phyloP scores from a whole-genome alignment of 2,329 filamentous ascomycete species.

The Dactylonectria macrodidyma region DNA sequence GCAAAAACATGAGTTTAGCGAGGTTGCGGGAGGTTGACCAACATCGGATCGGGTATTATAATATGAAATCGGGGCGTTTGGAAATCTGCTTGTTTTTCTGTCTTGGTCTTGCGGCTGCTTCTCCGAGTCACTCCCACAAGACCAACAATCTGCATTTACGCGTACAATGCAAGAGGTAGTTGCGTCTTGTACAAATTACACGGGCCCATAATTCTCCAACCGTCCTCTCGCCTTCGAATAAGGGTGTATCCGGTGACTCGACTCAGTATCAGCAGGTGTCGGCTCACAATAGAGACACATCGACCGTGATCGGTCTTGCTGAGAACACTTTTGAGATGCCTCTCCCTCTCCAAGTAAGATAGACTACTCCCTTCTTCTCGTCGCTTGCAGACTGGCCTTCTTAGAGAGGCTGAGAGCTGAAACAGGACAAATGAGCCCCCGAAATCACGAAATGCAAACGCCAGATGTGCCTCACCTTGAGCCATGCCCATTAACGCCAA shows the following conservation, averaged over 20 bases:
- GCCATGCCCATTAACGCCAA: conserved; percentile 44
- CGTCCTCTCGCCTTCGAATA: background rate
- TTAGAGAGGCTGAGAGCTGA: conserved; percentile 37
- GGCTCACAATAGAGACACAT: background rate
- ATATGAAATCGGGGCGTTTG: background rate
- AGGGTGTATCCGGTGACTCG: background rate
- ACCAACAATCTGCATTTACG: background rate
- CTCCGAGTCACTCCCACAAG: background rate
- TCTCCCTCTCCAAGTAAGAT: background rate
- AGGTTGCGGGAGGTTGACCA: no score
- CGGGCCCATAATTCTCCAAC: background rate
- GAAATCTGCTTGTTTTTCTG: background rate
- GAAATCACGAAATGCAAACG: conserved; percentile 44
- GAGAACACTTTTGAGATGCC: background rate
- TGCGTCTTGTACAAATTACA: conserved; percentile 5
- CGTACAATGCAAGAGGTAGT: background rate
- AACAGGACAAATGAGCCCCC: conserved; percentile 46
- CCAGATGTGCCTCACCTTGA: conserved; percentile 49
- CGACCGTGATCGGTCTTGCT: background rate
- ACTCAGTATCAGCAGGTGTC: background rate
- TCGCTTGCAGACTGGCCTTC: conserved; percentile 19
- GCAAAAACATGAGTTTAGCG: no score
- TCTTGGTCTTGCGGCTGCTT: background rate
- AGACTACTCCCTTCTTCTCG: conserved; percentile 8
- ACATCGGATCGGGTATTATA: no score